Evolutionary conservation across 176 grass and related monocot species (phyloP), one percentile per base, ranked within the genome.

Genomic region (Musa beccarii): DNA sequence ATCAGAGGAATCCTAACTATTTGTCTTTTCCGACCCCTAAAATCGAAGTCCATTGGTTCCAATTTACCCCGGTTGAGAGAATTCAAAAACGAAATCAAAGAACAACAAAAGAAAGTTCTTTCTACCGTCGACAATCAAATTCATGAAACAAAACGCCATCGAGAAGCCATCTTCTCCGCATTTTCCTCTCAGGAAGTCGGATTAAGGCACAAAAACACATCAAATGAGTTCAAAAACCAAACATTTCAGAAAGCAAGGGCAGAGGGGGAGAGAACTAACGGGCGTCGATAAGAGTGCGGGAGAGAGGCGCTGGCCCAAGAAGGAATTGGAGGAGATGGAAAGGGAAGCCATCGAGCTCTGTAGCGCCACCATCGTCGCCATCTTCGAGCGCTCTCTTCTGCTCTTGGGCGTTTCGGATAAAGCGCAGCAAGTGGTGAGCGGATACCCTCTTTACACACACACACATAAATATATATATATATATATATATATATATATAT

Each of bases 281-380:
- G 84, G 74, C 51, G 77, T 19, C 17, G 55, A 28, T 53, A 43
- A n/a, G 63, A 75, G 11, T 34, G 66, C 28, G 17, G 69, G 76
- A 19, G 80, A 63, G 61, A 78, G 19, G 43, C 43, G 71, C 55
- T 53, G 66, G 25, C 85, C 85, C 15, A 82, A 55, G 70, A 86
- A 82, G 63, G 85, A 86, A 49, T 80, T 69, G 54, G 84, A 78
- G 61, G 80, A 75, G 23, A 86, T 75, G 69, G 74, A 79, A 25
- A 86, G 80, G 52, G 80, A 79, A 51, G 79, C 84, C 80, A 86
- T 82, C 51, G 85, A 82, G 70, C 70, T 66, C 63, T 82, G 80
- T n/a, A 86, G 80, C 63, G 69, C 75, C 81, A 67, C 64, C 75
- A 75, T 68, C 49, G 52, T 68, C 43, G 85, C 80, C 84, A 82